A percentile compares a stretch with the other conserved stretches of the same genome.
Conservation (phyloP, 768 basidiomycete species). For the Mycena indigotica region DNA sequence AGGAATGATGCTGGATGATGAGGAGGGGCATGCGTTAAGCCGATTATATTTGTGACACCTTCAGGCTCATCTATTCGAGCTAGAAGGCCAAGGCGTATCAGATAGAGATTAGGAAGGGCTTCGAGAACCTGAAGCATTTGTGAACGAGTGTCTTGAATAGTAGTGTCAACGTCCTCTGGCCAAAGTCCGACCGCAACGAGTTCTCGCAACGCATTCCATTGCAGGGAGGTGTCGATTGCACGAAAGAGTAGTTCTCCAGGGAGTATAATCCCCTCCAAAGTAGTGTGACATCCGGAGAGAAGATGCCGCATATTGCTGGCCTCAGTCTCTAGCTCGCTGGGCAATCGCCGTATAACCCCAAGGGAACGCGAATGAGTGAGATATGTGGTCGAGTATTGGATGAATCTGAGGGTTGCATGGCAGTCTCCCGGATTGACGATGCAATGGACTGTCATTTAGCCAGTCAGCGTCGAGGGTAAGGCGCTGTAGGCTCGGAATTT, state of each 20-base stretch:
- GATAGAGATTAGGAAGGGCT: background rate
- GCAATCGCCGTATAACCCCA: background rate
- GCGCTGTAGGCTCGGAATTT: no score
- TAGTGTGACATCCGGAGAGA: background rate
- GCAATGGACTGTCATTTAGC: no score
- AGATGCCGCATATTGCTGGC: background rate
- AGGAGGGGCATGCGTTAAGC: background rate
- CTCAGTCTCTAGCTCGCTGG: background rate
- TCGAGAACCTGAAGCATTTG: background rate
- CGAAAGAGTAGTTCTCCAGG: background rate
- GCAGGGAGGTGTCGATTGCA: background rate
- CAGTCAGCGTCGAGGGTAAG: no score
- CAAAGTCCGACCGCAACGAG: background rate
- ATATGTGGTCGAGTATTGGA: no score
- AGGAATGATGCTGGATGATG: background rate
- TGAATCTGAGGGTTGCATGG: no score
- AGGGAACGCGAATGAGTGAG: background rate
- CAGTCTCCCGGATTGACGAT: no score
- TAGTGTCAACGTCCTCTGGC: background rate
- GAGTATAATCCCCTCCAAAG: background rate
- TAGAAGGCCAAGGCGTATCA: background rate
- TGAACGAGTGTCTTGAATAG: background rate
- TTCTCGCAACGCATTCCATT: background rate
- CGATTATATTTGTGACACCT: background rate
- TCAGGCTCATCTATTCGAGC: background rate